Evolutionary conservation across 1,139 yeast species (phyloP).

Genomic region (Magnusiomyces magnusii): DNA sequence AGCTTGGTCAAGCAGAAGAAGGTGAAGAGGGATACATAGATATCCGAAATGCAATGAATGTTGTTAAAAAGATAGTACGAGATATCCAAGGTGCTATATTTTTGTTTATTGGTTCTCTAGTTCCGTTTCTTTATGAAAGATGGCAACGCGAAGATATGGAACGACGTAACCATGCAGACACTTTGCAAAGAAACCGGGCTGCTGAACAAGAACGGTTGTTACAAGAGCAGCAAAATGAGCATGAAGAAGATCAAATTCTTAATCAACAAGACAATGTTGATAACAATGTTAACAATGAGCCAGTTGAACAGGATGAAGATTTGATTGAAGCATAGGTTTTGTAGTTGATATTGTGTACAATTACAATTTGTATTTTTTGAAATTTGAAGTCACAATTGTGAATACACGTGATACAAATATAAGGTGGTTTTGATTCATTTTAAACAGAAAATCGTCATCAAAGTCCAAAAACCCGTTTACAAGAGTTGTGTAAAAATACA

Average conservation of each 20-base stretch:
- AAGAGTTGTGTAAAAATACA: too few relatives aligned
- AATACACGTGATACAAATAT: too few relatives aligned
- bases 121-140: constrained; percentile 23
- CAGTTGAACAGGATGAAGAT: too few relatives aligned
- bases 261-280: not conserved
- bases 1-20: not conserved
- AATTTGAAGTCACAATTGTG: too few relatives aligned
- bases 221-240: not conserved
- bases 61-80: constrained; percentile 1
- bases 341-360: too few relatives aligned
- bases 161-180: constrained; percentile 18
- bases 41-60: not conserved
- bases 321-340: too few relatives aligned
- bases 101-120: constrained; percentile 22
- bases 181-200: not conserved
- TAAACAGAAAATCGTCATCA: too few relatives aligned
- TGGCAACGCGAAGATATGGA: constrained; percentile 23
- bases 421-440: too few relatives aligned
- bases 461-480: too few relatives aligned
- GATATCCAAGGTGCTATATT: constrained; percentile 9
- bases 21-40: not conserved
- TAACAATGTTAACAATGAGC: too few relatives aligned
- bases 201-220: not conserved
- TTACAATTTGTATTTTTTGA: too few relatives aligned
- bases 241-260: not conserved